phyloP scores from a whole-genome alignment of 2,329 filamentous ascomycete genomes.

The Exophiala alcalophila region DNA sequence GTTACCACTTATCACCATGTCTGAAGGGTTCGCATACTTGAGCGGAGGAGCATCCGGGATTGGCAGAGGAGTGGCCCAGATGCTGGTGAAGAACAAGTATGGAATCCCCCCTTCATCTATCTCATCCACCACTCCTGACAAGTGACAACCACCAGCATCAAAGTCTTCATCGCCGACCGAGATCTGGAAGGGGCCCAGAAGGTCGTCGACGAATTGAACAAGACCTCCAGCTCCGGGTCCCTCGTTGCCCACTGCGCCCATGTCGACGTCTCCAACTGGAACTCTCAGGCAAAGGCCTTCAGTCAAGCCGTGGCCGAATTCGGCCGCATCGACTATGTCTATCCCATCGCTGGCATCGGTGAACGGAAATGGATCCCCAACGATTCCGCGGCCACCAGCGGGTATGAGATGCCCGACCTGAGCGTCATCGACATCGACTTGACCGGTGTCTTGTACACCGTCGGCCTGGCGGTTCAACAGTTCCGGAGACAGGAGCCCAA shows the following conservation, averaged over 20 bases:
- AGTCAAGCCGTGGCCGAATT: constrained; percentile 35
- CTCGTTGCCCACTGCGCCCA: constrained; percentile 20
- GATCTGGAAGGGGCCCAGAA: constrained; percentile 25
- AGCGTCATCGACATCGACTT: constrained; percentile 41
- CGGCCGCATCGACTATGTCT: constrained; percentile 42
- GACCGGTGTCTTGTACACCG: constrained; percentile 44
- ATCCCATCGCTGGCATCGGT: constrained; percentile 42
- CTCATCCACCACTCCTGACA: not conserved
- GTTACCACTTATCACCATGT: constrained; percentile 6
- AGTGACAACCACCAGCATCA: constrained; percentile 25
- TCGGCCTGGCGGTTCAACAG: constrained; percentile 44
- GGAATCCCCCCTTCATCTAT: not conserved
- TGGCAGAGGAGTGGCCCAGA: constrained; percentile 30
- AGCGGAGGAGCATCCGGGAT: constrained; percentile 34
- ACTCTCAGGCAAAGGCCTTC: constrained; percentile 35
- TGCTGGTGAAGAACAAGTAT: constrained; percentile 31
- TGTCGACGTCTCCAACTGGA: constrained; percentile 26
- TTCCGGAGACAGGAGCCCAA: constrained; percentile 41
- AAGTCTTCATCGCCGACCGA: constrained; percentile 33
- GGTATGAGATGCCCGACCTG: constrained; percentile 42
- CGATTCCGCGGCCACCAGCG: constrained; percentile 12
- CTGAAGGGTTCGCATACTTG: constrained; percentile 28
- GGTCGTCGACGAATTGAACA: constrained; percentile 26
- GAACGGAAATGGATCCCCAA: constrained; percentile 40
- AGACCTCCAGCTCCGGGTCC: constrained; percentile 8